A percentile compares a stretch with the other conserved stretches of the same genome.
Evolutionary conservation across 1,139 yeast genomes (phyloP).

Genomic region (Scheffersomyces stambukii): DNA sequence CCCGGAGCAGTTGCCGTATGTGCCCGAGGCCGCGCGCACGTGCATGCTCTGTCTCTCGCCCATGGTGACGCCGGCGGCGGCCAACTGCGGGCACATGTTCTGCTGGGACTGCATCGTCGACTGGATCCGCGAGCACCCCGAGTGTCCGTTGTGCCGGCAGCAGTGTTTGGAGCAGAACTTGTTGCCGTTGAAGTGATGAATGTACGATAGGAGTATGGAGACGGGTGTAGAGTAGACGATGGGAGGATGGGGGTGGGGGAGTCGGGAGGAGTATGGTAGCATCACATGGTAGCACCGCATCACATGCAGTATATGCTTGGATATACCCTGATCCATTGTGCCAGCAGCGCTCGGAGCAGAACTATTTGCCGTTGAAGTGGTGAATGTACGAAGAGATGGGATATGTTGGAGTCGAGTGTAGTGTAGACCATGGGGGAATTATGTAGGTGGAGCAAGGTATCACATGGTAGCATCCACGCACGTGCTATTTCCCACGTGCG

Average conservation of each 20-base stretch:
- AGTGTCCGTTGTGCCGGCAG: slow-evolving; percentile 90
- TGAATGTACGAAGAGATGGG: too few species aligned
- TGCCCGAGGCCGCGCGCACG: slow-evolving; percentile 64
- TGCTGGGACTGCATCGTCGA: slow-evolving; percentile 91
- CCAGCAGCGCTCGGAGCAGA: slow-evolving; percentile 72
- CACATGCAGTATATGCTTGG: background rate
- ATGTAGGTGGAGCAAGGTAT: too few species aligned
- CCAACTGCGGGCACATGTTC: slow-evolving; percentile 87
- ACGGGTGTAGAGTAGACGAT: too few species aligned
- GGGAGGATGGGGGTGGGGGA: too few species aligned
- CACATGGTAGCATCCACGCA: background rate
- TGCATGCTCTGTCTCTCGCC: slow-evolving; percentile 82
- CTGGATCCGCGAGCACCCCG: slow-evolving; percentile 86
- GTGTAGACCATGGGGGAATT: too few species aligned
- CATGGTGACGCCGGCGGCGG: slow-evolving; percentile 80
- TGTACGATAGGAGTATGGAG: too few species aligned
- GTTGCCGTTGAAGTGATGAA: slow-evolving; percentile 52
- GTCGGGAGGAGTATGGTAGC: too few species aligned
- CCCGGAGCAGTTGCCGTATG: slow-evolving; percentile 54
- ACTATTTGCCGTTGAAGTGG: slow-evolving; percentile 62
- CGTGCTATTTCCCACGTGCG: too few species aligned
- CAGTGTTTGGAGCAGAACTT: slow-evolving; percentile 70
- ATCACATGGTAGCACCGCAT: background rate
- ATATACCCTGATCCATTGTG: slow-evolving; percentile 56
- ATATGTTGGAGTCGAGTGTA: background rate